Percentiles rank a stretch among this genome's conserved stretches.
Conservation (phyloP, 2,329 filamentous ascomycete genomes). For the Trichoderma oligosporum region DNA sequence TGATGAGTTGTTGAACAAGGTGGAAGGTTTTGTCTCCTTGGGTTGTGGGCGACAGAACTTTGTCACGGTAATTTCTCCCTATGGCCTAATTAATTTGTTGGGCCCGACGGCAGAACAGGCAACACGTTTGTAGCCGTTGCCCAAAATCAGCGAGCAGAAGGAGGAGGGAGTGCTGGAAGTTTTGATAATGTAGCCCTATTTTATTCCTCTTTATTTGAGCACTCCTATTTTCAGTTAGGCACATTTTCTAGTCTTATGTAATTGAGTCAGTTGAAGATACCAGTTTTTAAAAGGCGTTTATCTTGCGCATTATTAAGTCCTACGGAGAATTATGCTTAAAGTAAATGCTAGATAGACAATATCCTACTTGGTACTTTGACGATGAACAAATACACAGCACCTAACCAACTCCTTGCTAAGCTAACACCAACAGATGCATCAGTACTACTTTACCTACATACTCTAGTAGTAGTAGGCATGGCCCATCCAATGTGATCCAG, state of each 20-base stretch:
- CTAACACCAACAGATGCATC: too few relatives aligned
- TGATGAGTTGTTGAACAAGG: constrained; percentile 10
- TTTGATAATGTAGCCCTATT: constrained; percentile 37
- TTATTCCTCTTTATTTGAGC: constrained; percentile 33
- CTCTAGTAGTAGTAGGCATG: too few relatives aligned
- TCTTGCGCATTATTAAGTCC: neutral
- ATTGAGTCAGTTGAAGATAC: constrained; percentile 45
- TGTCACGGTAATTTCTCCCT: constrained; percentile 27
- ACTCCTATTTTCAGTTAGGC: constrained; percentile 34
- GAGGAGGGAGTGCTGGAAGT: constrained; percentile 26
- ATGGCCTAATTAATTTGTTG: constrained; percentile 27
- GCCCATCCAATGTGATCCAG: too few relatives aligned
- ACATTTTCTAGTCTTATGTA: constrained; percentile 45
- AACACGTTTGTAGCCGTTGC: constrained; percentile 19
- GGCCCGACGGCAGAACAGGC: constrained; percentile 25
- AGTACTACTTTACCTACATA: too few relatives aligned
- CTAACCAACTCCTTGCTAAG: neutral
- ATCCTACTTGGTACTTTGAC: neutral
- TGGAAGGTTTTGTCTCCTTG: constrained; percentile 17
- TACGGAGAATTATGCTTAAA: neutral
- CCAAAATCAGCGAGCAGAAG: constrained; percentile 21
- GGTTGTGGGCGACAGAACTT: constrained; percentile 27
- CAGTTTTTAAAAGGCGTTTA: constrained; percentile 30
- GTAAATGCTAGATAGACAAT: neutral
- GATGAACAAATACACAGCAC: neutral